Conservation (phyloP, 2,329 filamentous ascomycete genomes). For the Hymenoscyphus repandus region DNA sequence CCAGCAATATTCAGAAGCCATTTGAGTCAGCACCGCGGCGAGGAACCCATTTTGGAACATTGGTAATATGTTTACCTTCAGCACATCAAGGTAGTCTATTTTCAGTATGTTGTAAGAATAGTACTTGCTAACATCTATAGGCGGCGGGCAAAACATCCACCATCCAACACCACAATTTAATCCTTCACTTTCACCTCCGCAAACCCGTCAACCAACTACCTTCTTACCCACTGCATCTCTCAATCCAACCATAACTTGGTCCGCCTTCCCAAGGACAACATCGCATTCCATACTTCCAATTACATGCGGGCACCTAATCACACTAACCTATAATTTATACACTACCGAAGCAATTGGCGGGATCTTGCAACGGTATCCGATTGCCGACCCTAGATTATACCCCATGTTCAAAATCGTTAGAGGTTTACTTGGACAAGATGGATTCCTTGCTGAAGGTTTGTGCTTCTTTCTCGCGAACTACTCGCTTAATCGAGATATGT, state of each 20-base stretch:
- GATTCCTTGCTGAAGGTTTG: conserved; percentile 36
- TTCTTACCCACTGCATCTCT: conserved; percentile 1
- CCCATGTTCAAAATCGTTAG: conserved; percentile 34
- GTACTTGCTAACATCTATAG: neutral
- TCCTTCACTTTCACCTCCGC: conserved; percentile 5
- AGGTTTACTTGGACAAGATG: conserved; percentile 27
- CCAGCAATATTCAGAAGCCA: conserved; percentile 45
- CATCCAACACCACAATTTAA: conserved; percentile 5
- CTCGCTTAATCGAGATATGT: neutral
- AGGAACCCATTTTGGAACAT: conserved; percentile 43
- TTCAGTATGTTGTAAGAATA: neutral
- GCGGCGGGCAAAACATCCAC: conserved; percentile 21
- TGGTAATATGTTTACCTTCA: conserved; percentile 45
- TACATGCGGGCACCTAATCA: conserved; percentile 46
- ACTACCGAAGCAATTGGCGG: conserved; percentile 32
- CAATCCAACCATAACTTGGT: conserved; percentile 36
- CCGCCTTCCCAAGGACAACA: conserved; percentile 49
- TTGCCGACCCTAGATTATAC: conserved; percentile 32
- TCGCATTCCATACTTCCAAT: conserved; percentile 48
- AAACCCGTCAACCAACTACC: conserved; percentile 5
- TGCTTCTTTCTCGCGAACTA: conserved; percentile 1
- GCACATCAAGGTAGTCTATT: conserved; percentile 18
- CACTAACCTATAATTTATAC: conserved; percentile 56
- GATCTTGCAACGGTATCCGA: conserved; percentile 11
- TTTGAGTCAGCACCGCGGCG: conserved; percentile 50